These are phyloP conservation scores for Tremella yokohamensis DNA, from an alignment of 768 basidiomycete genomes.

Conservation along the genomic window DNA sequence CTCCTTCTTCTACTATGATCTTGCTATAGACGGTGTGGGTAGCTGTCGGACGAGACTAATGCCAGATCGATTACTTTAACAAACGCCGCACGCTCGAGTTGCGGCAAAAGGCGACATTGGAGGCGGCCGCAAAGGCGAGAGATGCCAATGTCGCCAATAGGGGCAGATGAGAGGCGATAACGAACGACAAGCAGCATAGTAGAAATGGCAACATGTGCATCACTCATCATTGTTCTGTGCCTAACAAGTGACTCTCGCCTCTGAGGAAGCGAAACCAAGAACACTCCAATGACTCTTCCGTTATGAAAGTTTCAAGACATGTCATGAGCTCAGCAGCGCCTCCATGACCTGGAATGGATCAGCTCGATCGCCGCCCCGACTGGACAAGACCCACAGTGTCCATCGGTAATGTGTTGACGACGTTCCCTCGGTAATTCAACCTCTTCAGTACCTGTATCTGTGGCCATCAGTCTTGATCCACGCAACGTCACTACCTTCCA, in stretches of 20 bases:
- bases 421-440: conserved; percentile 45
- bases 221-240: conserved; percentile 14
- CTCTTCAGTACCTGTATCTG: conserved; percentile 39
- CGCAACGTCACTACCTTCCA: neutral
- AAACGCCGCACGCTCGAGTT: conserved; percentile 68
- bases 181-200: neutral
- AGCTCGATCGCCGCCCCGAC: neutral
- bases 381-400: conserved; percentile 17
- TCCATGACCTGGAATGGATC: conserved; percentile 55
- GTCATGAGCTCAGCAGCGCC: conserved; percentile 62
- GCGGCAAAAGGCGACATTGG: conserved; percentile 41
- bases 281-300: too few species aligned
- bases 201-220: conserved; percentile 72
- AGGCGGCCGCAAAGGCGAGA: conserved; percentile 38
- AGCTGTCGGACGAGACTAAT: neutral
- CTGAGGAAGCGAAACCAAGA: too few species aligned
- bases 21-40: neutral
- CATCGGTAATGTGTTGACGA: conserved; percentile 34
- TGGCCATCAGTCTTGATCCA: neutral
- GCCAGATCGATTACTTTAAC: conserved; percentile 90
- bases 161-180: conserved; percentile 11
- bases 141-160: conserved; percentile 22
- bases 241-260: too few species aligned
- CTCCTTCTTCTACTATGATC: neutral
- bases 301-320: too few species aligned